Base-by-base conservation (phyloP, 1,139 yeast species). In the Petasospora rhodanensis region DNA sequence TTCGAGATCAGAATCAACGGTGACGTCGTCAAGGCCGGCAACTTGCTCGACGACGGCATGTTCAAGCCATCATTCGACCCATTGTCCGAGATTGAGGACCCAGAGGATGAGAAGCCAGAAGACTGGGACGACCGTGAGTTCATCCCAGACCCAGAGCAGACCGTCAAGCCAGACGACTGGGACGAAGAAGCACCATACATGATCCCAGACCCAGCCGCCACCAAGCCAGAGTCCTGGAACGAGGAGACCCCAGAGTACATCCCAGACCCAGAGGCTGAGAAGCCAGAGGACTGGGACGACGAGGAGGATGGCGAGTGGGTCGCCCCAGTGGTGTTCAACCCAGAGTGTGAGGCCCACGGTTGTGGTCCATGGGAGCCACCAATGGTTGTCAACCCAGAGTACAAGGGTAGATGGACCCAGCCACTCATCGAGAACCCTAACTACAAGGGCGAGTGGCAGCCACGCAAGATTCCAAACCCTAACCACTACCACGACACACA, bases 1-100 rank as follows among this genome's bases (percentile, higher is more conserved):
- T 83, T 73, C 51, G 94, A 87, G 59, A 74, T 89, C 46, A 70
- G 96, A 56, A 70, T 85, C 55, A 80, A 87, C 57, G 96, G 96
- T 26, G 75, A 77, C 31, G 74, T 74, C 11, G 82, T 71, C 26
- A 70, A 71, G 47, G 75, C 82, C 9, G 96, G 95, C 24, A 74
- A 74, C 46, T 58, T 86, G 41, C 54, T 79, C 16, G 70, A 66
- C 18, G 70, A 70, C 11, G 66, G 62, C 15, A 55, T 64, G 22
- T 75, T 87, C 54, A 55, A 56, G 8, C 95, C 95, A 7, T 56
- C 76, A 1, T 67, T 86, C 47, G 69, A 65, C 43, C 85, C 89
- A 26, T 80, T 87, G 10, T 56, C 59, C 39, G 74, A 70, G 46
- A 66, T 87, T 35, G 65, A 63, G 7, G 95, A 87, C 55, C 62